These are phyloP conservation scores for Aspergillus fumigatus DNA, from an alignment of 2,329 filamentous ascomycete species.

Conservation along the genomic window DNA sequence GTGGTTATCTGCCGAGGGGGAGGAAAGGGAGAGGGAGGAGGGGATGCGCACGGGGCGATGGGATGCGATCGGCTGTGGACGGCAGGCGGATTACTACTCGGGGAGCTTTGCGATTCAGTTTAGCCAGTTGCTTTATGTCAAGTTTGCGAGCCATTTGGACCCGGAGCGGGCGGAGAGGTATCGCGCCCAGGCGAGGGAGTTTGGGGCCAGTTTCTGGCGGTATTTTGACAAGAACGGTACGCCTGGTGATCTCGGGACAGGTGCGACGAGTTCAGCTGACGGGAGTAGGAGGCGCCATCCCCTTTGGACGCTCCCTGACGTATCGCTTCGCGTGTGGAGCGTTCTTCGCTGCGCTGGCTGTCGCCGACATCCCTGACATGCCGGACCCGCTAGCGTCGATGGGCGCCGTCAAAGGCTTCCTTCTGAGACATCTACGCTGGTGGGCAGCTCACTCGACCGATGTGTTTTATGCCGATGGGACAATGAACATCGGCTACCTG, in stretches of 20 bases:
- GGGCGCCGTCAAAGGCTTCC: conserved; percentile 8
- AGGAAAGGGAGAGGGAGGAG: background rate
- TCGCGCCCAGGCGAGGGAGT: conserved; percentile 9
- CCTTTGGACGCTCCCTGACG: conserved; percentile 6
- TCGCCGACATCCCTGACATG: conserved; percentile 6
- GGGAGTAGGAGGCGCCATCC: conserved; percentile 5
- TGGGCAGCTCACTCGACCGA: conserved; percentile 6
- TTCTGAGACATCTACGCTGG: conserved; percentile 11
- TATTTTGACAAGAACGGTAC: conserved; percentile 11
- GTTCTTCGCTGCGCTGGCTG: conserved; percentile 13
- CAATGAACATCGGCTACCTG: conserved; percentile 6
- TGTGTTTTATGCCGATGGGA: conserved; percentile 5
- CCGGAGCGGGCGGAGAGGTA: conserved; percentile 3
- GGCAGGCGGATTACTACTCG: conserved; percentile 17
- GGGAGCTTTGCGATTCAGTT: conserved; percentile 18
- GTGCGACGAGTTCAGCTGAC: background rate
- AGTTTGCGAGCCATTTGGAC: conserved; percentile 4
- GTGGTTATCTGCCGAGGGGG: conserved; percentile 1
- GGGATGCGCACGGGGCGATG: background rate
- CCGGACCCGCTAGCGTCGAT: conserved; percentile 7
- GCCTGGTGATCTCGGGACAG: background rate
- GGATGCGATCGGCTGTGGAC: background rate
- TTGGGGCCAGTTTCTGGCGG: conserved; percentile 12
- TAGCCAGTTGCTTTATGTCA: conserved; percentile 14
- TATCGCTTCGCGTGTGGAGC: conserved; percentile 15